These are phyloP conservation scores for Cystofilobasidium bisporidii DNA, from an alignment of 768 basidiomycete genomes.

Conservation along the genomic window DNA sequence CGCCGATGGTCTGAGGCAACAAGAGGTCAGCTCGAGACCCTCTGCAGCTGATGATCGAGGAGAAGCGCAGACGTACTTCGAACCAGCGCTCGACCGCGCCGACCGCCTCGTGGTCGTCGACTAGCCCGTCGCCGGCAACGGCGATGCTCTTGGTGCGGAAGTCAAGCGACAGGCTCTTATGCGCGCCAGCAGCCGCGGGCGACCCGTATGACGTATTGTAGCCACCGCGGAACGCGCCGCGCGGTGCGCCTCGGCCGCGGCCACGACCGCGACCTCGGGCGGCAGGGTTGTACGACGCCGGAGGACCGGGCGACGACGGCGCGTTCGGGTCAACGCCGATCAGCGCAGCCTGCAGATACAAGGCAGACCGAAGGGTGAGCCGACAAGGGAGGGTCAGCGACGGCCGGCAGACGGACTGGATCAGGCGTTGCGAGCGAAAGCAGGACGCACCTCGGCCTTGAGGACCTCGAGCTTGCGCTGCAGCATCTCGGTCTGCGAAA, in stretches of 20 bases:
- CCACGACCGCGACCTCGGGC: constrained; percentile 46
- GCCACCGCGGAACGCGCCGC: constrained; percentile 20
- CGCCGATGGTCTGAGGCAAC: constrained; percentile 52
- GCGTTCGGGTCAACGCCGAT: constrained; percentile 41
- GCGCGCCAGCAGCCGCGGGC: not conserved
- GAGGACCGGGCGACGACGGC: constrained; percentile 38
- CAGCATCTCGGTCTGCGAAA: constrained; percentile 52
- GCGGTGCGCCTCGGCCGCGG: constrained; percentile 8
- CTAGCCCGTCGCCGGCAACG: constrained; percentile 19
- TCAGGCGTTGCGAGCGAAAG: too few relatives aligned
- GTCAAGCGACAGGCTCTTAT: constrained; percentile 19
- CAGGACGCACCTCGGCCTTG: constrained; percentile 10
- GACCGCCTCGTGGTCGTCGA: constrained; percentile 8
- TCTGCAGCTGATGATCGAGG: not conserved
- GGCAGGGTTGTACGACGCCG: constrained; percentile 47
- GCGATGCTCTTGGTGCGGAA: constrained; percentile 20
- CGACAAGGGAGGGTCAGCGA: not conserved
- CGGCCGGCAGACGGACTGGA: too few relatives aligned
- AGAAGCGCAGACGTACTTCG: constrained; percentile 47
- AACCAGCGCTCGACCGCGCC: constrained; percentile 72
- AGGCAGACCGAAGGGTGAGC: not conserved
- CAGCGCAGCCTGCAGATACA: constrained; percentile 34
- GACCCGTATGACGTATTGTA: constrained; percentile 7
- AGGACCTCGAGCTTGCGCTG: constrained; percentile 31
- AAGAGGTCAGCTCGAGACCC: too few relatives aligned